Evolutionary conservation across 257 asterid genomes (phyloP), one percentile per base, ranked within the genome.

Genomic region (Nicotiana undulata): DNA sequence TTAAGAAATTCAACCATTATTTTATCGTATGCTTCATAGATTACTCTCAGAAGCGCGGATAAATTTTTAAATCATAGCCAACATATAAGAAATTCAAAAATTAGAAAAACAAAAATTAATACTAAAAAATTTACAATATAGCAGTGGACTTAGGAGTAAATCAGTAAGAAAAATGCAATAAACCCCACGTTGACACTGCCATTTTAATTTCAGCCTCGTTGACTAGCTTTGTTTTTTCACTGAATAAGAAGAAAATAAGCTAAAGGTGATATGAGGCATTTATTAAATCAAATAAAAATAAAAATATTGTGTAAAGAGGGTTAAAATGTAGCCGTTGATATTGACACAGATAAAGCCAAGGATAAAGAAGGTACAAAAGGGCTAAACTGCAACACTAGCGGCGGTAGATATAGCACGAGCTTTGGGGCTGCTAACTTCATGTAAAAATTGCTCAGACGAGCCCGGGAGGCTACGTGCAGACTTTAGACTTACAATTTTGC

Each of bases 11-110:
- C 97, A 94, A 93, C 96, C 96, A 89, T 86, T 83, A 6, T 6
- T 32, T 79, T 87, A 16, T 28, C 75, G 51, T 86, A 16, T 90
- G 17, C 97, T 90, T 93, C 98, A 94, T 68, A 3, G 92, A 88
- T 34, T 52, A 7, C 61, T 86, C 93, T 94, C 98, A 91, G 97
- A 93, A 90, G 96, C 96, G 93, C 93, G 93, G 97, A 90, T 93
- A 89, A 90, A 80, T 15, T 76, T 51, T 55, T 68, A 77, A 86
- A 93, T 90, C 94, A 92, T 78, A 9, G 96, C 94, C 95, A 81
- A 81, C 29, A 28, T 2, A 0, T 4, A 5, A 63, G 22, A 8
- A n/a, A 59, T 9, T 9, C 12, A 10, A 0, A 40, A 9, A 8
- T 9, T 9, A 2, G 3, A 40, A 40, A 40, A 40, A 2, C 11